These are phyloP conservation scores for Lactarius deliciosus DNA, from an alignment of 768 basidiomycete species.

Conservation along the genomic window DNA sequence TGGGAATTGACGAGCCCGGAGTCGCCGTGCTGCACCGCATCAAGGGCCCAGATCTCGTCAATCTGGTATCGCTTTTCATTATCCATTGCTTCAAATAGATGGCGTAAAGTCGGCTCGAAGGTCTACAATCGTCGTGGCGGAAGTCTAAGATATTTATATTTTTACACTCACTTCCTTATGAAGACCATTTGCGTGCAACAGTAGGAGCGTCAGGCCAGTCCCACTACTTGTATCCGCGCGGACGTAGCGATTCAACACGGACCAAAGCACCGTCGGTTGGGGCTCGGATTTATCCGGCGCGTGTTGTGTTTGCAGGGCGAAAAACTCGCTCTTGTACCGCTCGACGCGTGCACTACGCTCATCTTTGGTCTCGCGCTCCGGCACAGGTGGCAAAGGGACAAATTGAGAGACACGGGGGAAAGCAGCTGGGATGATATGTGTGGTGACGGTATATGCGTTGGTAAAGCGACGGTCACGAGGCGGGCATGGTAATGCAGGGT, in stretches of 20 bases:
- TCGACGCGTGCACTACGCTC: constrained; percentile 27
- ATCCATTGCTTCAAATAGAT: constrained; percentile 49
- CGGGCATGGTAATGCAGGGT: constrained; percentile 39
- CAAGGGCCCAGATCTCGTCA: constrained; percentile 80
- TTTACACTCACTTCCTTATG: constrained; percentile 69
- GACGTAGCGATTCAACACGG: constrained; percentile 69
- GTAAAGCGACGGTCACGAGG: constrained; percentile 21
- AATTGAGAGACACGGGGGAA: constrained; percentile 48
- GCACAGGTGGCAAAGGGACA: constrained; percentile 40
- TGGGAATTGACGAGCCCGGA: constrained; percentile 67
- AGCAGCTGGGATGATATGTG: constrained; percentile 57
- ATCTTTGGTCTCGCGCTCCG: constrained; percentile 41
- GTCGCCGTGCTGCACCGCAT: constrained; percentile 84
- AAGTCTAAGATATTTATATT: not conserved
- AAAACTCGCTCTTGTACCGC: constrained; percentile 12
- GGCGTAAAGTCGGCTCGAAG: constrained; percentile 69
- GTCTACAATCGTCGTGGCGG: constrained; percentile 45
- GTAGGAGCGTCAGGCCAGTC: constrained; percentile 64
- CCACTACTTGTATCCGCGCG: constrained; percentile 36
- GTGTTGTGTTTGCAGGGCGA: constrained; percentile 11
- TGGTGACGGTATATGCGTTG: constrained; percentile 43
- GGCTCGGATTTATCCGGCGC: constrained; percentile 28
- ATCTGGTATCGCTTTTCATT: constrained; percentile 40
- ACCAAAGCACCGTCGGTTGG: constrained; percentile 54
- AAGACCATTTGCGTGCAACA: constrained; percentile 86